Percentiles rank a stretch among this genome's conserved stretches.
Conservation (phyloP, 2,329 filamentous ascomycete genomes). For the Alternaria solani region DNA sequence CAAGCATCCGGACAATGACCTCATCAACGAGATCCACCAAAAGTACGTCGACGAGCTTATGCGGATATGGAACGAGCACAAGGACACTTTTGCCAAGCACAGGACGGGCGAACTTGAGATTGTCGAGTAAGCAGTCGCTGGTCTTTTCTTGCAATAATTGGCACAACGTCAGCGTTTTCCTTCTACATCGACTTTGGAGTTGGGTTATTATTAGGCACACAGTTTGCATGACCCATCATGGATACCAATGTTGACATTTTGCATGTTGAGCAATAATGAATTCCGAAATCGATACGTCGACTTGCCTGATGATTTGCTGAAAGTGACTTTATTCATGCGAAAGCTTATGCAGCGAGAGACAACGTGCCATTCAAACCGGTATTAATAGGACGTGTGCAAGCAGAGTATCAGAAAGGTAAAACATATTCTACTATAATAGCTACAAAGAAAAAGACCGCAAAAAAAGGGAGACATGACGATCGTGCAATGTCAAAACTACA, state of each 20-base stretch:
- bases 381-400: not conserved
- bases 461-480: not conserved
- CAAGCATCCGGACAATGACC: constrained; percentile 72
- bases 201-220: not conserved
- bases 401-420: not conserved
- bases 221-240: not conserved
- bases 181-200: not conserved
- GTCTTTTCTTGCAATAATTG: not conserved
- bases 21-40: constrained; percentile 81
- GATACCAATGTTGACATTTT: not conserved
- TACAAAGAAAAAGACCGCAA: not conserved
- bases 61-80: constrained; percentile 78
- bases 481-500: not conserved
- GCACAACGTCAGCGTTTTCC: not conserved
- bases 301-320: not conserved
- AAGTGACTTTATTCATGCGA: not conserved
- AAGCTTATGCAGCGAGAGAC: not conserved
- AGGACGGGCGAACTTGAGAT: constrained; percentile 73
- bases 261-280: not conserved
- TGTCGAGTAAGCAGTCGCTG: constrained; percentile 57
- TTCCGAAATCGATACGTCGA: not conserved
- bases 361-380: not conserved
- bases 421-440: not conserved
- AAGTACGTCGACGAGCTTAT: constrained; percentile 79
- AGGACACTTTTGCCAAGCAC: constrained; percentile 74